Base-by-base conservation (phyloP, 306 rosid species). In the cucumber (Cucumis sativus) region DNA sequence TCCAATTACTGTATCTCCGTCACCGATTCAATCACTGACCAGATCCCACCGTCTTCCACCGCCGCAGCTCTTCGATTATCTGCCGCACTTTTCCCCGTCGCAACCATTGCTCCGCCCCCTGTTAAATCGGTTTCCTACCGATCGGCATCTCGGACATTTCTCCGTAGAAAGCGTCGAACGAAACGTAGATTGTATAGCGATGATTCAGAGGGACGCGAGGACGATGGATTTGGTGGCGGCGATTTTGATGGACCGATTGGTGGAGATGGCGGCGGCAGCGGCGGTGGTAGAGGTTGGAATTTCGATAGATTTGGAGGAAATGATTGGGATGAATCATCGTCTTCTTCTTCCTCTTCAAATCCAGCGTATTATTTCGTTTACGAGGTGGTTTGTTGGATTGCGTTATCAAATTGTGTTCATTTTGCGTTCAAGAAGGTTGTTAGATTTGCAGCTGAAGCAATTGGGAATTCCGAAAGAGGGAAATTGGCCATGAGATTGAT, bases 331-430 rank as follows among this genome's bases (percentile, higher is more conserved):
- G 96, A 89, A 65, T 77, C 86, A 0, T 84, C 92, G 0, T 84
- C 92, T 6, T 82, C 95, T 4, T 82, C 85, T 4, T 91, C 97
- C 6, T 56, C 85, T 76, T 83, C 89, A 7, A 96, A 89, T 61
- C 95, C 97, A 16, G 96, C 97, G 4, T 85, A 90, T 30, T 89
- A 92, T 85, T 94, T 94, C 64, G 89, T 94, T 65, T 94, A 92
- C 81, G 90, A 90, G 85, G 96, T 90, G 81, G 78, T 94, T 25
- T 89, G 88, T 15, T 92, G 97, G 97, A 92, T 94, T 45, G 88
- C 88, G 81, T 91, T 94, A 0, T 89, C 92, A 77, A 92, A 90
- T 78, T 94, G 98, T 74, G 76, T 94, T 83, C 96, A 92, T 82
- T 94, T 90, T 76, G 90, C 98, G 13, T 80, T 92, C 76, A 90